Conservation (phyloP, 495 filamentous ascomycete species). For the Pyrenula aspistea region DNA sequence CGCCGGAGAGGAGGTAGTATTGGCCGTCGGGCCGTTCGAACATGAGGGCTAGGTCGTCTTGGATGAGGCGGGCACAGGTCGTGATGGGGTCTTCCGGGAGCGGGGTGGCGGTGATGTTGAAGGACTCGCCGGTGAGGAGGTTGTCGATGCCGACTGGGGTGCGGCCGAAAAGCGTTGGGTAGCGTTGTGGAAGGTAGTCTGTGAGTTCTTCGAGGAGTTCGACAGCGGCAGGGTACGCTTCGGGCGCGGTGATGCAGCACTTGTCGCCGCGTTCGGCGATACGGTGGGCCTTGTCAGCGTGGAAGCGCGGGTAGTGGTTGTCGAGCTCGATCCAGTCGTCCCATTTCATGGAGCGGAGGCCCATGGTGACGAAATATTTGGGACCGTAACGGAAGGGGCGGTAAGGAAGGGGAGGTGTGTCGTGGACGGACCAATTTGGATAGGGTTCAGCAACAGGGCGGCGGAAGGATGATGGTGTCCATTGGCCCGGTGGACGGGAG, state of each 20-base stretch:
- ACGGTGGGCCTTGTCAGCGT: constrained; percentile 58
- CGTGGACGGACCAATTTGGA: constrained; percentile 56
- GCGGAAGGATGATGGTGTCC: constrained; percentile 58
- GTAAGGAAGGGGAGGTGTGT: constrained; percentile 71
- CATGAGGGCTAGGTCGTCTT: constrained; percentile 86
- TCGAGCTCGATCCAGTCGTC: constrained; percentile 87
- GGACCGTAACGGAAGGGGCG: constrained; percentile 77
- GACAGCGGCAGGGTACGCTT: constrained; percentile 63
- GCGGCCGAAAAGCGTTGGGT: constrained; percentile 58
- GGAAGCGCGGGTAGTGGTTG: constrained; percentile 66
- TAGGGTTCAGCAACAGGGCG: constrained; percentile 56
- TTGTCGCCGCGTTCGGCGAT: constrained; percentile 59
- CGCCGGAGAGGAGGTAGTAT: constrained; percentile 75
- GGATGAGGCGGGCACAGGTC: constrained; percentile 58
- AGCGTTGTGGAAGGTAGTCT: constrained; percentile 68
- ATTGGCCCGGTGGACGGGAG: constrained; percentile 33
- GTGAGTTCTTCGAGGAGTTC: constrained; percentile 72
- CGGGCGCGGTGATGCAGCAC: constrained; percentile 60
- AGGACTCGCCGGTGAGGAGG: constrained; percentile 56
- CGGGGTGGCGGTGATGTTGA: constrained; percentile 56
- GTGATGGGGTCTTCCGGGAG: constrained; percentile 75
- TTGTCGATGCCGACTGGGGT: constrained; percentile 61
- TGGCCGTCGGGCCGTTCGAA: constrained; percentile 66
- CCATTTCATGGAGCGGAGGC: constrained; percentile 63
- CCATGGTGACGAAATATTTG: constrained; percentile 73